Evolutionary conservation across 2,329 filamentous ascomycete species (phyloP).

Genomic region (Fusarium siculi): DNA sequence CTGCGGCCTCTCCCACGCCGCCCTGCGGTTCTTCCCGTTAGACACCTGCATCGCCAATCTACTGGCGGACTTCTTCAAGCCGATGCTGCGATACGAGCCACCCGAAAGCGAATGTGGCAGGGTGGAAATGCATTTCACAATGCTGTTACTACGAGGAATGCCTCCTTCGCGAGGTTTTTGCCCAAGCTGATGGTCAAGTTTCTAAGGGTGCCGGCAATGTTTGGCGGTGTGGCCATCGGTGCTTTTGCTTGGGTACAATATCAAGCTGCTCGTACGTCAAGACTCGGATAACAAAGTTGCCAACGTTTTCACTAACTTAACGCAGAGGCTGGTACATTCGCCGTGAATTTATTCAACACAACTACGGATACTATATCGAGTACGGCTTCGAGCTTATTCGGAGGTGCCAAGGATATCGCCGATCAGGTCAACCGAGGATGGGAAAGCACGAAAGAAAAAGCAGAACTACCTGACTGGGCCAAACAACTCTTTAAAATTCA

Average conservation of each 20-base stretch:
- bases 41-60: slow-evolving; percentile 73
- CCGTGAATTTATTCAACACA: slow-evolving; percentile 74
- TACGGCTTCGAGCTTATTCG: slow-evolving; percentile 76
- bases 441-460: slow-evolving; percentile 82
- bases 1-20: slow-evolving; percentile 74
- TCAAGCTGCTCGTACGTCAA: slow-evolving; percentile 82
- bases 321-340: slow-evolving; percentile 61
- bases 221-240: slow-evolving; percentile 87
- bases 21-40: slow-evolving; percentile 64
- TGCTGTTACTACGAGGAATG: slow-evolving; percentile 71
- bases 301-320: slow-evolving; percentile 38
- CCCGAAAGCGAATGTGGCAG: slow-evolving; percentile 77
- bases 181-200: slow-evolving; percentile 94
- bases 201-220: slow-evolving; percentile 86
- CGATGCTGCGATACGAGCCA: slow-evolving; percentile 70
- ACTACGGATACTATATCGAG: slow-evolving; percentile 77
- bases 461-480: slow-evolving; percentile 80
- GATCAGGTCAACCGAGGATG: slow-evolving; percentile 84
- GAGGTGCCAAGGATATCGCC: slow-evolving; percentile 77
- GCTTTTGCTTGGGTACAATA: slow-evolving; percentile 95
- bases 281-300: neutral
- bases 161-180: slow-evolving; percentile 73
- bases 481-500: slow-evolving; percentile 75
- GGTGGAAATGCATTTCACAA: slow-evolving; percentile 88
- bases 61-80: slow-evolving; percentile 76